Percentiles rank a stretch among this genome's conserved stretches.
phyloP scores from a whole-genome alignment of 2,329 filamentous ascomycete genomes.

The Aureobasidium sp. region DNA sequence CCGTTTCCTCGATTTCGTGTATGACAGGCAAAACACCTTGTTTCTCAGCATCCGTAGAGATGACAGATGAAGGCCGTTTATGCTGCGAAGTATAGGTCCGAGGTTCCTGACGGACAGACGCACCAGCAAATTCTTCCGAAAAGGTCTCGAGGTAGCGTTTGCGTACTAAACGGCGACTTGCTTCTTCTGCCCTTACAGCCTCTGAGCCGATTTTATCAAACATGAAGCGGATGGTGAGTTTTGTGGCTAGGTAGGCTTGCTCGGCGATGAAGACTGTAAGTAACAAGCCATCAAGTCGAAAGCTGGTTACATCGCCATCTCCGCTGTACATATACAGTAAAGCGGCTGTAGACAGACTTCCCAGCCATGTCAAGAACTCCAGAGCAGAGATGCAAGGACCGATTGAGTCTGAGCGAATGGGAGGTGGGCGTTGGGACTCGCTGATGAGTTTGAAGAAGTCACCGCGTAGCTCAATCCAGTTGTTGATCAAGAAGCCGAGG shows the following conservation, averaged over 20 bases:
- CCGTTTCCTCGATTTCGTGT: neutral
- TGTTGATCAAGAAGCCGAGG: neutral
- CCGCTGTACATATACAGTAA: neutral
- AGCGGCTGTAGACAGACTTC: neutral
- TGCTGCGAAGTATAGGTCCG: neutral
- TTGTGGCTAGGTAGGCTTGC: neutral
- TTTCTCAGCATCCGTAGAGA: neutral
- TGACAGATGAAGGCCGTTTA: neutral
- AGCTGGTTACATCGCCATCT: neutral
- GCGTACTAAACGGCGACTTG: neutral
- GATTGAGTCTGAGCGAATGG: neutral
- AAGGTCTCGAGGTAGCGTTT: conserved; percentile 7
- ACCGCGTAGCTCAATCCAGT: conserved; percentile 1
- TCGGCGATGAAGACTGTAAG: neutral
- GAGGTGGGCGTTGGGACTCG: neutral
- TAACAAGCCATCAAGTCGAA: neutral
- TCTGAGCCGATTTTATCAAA: conserved; percentile 6
- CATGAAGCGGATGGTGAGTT: neutral
- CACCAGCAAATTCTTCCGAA: neutral
- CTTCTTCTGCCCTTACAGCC: neutral
- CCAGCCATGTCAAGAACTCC: conserved; percentile 1
- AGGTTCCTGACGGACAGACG: neutral
- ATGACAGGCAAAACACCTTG: neutral
- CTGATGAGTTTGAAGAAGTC: conserved; percentile 3
- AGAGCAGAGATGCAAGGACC: neutral